Base-by-base conservation (phyloP, 2,329 filamentous ascomycete genomes). In the Dothideomycetidae sp. region DNA sequence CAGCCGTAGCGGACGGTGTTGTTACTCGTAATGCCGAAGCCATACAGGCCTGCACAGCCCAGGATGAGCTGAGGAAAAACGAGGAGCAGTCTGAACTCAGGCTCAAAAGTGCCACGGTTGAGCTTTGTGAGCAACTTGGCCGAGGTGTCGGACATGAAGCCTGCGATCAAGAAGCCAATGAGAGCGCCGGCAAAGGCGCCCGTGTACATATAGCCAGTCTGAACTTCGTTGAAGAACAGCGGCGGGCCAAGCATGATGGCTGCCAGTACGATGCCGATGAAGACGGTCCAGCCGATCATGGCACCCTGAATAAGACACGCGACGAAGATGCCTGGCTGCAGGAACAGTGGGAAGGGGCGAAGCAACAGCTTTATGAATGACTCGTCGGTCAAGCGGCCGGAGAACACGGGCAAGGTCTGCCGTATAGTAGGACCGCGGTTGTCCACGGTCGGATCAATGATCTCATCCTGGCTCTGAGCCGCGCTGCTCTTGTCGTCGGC, bases 221-320 rank as follows among this genome's bases (percentile, higher is more conserved):
- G 62, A 36, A 82, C 74, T 59, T 90, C 78, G 49, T 74, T 66
- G 71, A 86, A 93, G 64, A 75, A 90, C 29, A 86, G 71, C 1
- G 83, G 82, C 2, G 79, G 78, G 2, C 78, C 77, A 32, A 92
- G 69, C 61, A 90, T 88, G 47, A 92, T 77, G 42, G 78, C 73
- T n/a, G 78, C 80, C 31, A 92, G 63, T 46, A 90, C 75, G 43
- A 90, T 78, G 40, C 82, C 81, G 46, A 93, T 88, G 52, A 94
- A 83, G 11, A 94, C 82, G 1, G 86, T 93, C 86, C 88, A 96
- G 46, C 86, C 88, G 51, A 94, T 93, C 52, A 93, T 73, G 3
- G 81, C 74, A 11, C 86, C 86, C 66, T 93, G 86, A 34, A 86
- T 82, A 3, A 94, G 65, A 50, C 71, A 75, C 11, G 70, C 68